Conservation (phyloP, 352 stramenopile species). For the Globisporangium barbulae region DNA sequence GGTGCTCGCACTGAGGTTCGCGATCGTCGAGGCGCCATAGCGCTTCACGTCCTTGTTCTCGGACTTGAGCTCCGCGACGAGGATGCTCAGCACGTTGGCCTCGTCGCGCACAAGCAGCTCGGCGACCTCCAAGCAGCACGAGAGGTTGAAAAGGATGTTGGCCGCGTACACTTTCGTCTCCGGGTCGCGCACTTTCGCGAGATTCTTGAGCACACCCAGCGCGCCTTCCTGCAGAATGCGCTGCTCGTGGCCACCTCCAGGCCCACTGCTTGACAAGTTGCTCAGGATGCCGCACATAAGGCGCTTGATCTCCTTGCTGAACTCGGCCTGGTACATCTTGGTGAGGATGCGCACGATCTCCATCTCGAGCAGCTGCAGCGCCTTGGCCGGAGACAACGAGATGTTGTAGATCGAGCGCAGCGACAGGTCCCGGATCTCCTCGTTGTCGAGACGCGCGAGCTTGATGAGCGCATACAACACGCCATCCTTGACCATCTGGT, state of each 20-base stretch:
- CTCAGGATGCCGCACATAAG: constrained; percentile 73
- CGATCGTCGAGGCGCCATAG: constrained; percentile 61
- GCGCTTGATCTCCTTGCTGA: constrained; percentile 75
- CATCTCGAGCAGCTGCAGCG: constrained; percentile 63
- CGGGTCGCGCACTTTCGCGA: constrained; percentile 70
- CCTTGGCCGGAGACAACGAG: constrained; percentile 46
- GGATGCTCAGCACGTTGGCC: constrained; percentile 59
- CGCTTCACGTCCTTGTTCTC: constrained; percentile 64
- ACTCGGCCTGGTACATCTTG: constrained; percentile 76
- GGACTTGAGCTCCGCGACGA: constrained; percentile 60
- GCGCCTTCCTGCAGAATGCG: constrained; percentile 64
- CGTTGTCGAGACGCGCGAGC: constrained; percentile 70
- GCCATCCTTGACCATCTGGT: constrained; percentile 70
- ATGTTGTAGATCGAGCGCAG: constrained; percentile 80
- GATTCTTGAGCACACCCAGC: constrained; percentile 57
- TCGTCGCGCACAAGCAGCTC: constrained; percentile 68
- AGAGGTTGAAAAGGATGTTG: constrained; percentile 83
- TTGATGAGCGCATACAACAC: constrained; percentile 86
- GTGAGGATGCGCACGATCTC: constrained; percentile 73
- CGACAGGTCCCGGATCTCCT: constrained; percentile 68
- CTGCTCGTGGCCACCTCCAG: constrained; percentile 24
- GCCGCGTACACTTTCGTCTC: constrained; percentile 84
- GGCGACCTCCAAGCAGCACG: constrained; percentile 40
- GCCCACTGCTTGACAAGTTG: constrained; percentile 50
- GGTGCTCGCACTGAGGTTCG: constrained; percentile 53